These are phyloP conservation scores for Trichoderma afroharzianum DNA, from an alignment of 2,329 filamentous ascomycete genomes.

Conservation along the genomic window DNA sequence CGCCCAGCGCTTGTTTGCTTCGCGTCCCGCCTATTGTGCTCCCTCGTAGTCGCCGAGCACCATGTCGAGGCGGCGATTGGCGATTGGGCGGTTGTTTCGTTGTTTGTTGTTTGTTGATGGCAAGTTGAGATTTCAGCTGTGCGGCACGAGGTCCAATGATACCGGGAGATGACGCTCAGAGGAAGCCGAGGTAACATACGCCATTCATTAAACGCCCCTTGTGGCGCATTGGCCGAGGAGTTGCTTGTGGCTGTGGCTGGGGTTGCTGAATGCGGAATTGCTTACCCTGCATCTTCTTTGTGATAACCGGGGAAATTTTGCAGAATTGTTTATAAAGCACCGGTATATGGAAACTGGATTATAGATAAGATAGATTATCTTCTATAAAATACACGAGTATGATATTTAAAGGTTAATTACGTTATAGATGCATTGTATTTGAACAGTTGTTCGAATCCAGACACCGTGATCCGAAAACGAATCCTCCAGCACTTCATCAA, in stretches of 20 bases:
- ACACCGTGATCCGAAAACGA: neutral
- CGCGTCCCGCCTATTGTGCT: neutral
- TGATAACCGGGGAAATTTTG: no score
- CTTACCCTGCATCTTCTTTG: neutral
- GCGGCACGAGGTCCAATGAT: conserved; percentile 1
- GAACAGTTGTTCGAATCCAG: no score
- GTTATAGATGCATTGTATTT: no score
- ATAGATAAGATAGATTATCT: no score
- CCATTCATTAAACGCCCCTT: neutral
- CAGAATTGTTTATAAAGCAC: neutral
- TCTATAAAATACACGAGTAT: no score
- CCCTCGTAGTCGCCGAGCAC: neutral
- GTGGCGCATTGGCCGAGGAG: neutral
- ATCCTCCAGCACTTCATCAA: neutral
- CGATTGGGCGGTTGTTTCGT: neutral
- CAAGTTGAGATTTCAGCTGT: neutral
- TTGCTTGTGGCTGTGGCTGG: neutral
- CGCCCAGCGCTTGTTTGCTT: neutral
- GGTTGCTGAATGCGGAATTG: neutral
- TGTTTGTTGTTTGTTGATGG: neutral
- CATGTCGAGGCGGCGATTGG: conserved; percentile 1
- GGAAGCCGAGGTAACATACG: conserved; percentile 5
- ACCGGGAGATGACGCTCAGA: conserved; percentile 1
- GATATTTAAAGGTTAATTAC: no score
- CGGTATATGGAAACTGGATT: neutral